A percentile compares a stretch with the other conserved stretches of the same genome.
phyloP scores from a whole-genome alignment of 2,329 filamentous ascomycete species.

The Paramyrothecium roridum region DNA sequence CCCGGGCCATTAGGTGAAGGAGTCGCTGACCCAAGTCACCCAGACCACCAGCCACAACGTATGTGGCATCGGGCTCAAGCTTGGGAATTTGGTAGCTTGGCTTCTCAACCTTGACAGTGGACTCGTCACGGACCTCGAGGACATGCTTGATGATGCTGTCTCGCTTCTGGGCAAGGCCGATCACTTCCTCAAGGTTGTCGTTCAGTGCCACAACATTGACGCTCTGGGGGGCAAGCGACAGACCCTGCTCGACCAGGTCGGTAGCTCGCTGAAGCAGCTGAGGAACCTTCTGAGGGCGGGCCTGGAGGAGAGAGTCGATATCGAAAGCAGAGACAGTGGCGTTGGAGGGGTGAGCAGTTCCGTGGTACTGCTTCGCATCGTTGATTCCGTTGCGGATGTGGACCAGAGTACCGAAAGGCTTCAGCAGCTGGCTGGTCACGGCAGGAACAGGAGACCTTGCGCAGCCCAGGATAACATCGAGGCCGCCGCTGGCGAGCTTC shows the following conservation, averaged over 20 bases:
- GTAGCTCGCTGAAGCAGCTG: background rate
- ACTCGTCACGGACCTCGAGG: background rate
- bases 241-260: background rate
- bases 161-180: background rate
- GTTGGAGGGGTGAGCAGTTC: conserved; percentile 1
- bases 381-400: background rate
- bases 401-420: conserved; percentile 4
- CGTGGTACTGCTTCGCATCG: background rate
- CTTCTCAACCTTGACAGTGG: background rate
- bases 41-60: conserved; percentile 10
- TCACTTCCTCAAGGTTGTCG: background rate
- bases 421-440: background rate
- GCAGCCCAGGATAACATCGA: conserved; percentile 5
- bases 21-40: conserved; percentile 8
- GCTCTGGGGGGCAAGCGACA: background rate
- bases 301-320: conserved; percentile 1
- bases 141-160: background rate
- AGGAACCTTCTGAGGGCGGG: background rate
- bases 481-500: background rate
- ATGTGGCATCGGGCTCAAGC: conserved; percentile 5
- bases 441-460: background rate
- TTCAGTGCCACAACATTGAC: background rate
- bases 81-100: conserved; percentile 3
- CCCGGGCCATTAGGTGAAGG: conserved; percentile 4
- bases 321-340: conserved; percentile 1